Conservation (phyloP, 345 rosid genomes). For the Brassica carinata region DNA sequence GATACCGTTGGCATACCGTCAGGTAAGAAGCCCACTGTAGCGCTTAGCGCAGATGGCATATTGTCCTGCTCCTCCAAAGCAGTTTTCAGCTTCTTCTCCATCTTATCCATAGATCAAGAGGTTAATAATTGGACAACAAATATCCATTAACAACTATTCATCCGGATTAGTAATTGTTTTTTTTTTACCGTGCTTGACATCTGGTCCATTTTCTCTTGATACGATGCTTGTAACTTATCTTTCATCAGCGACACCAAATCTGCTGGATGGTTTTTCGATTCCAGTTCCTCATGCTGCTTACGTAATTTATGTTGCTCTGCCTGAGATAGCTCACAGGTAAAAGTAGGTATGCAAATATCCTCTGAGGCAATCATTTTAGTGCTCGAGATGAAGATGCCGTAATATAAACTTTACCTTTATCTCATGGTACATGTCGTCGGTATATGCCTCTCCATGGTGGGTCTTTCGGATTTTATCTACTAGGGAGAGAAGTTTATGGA, state of each 20-base stretch:
- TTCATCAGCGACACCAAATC: not conserved
- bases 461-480: constrained; percentile 45
- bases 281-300: not conserved
- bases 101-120: not conserved
- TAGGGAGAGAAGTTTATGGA: constrained; percentile 56
- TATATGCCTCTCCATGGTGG: constrained; percentile 65
- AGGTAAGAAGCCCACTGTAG: not conserved
- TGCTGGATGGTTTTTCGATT: not conserved
- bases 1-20: not conserved
- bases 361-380: not conserved
- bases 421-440: constrained; percentile 10
- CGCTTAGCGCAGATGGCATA: not conserved
- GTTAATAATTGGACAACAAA: not conserved
- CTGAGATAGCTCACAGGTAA: not conserved
- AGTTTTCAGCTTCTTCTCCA: constrained; percentile 1
- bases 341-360: not conserved
- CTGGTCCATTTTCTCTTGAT: not conserved
- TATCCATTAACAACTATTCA: not conserved
- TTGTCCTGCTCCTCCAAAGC: not conserved
- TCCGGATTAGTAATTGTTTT: not conserved
- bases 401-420: not conserved
- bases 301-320: not conserved
- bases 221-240: not conserved
- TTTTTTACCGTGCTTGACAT: not conserved
- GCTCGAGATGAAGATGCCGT: not conserved